Base-by-base conservation (phyloP, 805 yeast genomes). In the Huiozyma sinensis region DNA sequence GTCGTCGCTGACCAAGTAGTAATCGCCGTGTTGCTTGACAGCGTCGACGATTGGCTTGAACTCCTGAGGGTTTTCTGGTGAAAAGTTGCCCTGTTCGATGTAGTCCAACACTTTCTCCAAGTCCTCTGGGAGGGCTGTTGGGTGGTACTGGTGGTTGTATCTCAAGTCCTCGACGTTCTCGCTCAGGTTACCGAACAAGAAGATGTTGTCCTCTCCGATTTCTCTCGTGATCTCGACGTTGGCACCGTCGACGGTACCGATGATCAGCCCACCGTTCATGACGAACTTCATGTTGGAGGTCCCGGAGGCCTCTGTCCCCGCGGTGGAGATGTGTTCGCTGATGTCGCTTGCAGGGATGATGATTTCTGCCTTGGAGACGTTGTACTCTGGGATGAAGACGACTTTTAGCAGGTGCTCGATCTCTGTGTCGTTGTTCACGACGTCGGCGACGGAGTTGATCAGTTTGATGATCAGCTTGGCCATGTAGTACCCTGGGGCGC, bases 401-500 rank as follows among this genome's bases (percentile, higher is more conserved):
- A 87, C 95, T 67, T 88, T 86, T 57, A 88, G 75, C 56, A 83
- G 69, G 53, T 81, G 83, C 33, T 75, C 84, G 57, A 86, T 72
- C 29, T 81, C 89, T 1, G 72, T 65, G 60, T 88, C 97, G 47
- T 72, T 73, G 66, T 88, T 88, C 50, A 88, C 78, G 41, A 86
- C 90, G 6, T 76, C 79, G 31, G 84, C 81, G 34, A 87, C 96
- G 43, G 83, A 66, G 63, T 84, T 88, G 58, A 88, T 76, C 63
- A 88, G 72, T 64, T 87, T 86, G 61, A 88, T 89, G 57, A 88
- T 84, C 46, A 83, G 76, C 67, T 88, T 88, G 47, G 97, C 97
- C 79, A 88, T 85, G 68, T 85, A 88, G 64, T 88, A 88, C 51
- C 97, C 97, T n/a, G 97, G 97, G 8, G 97, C 97, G 47, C 94